phyloP scores from a whole-genome alignment of 2,329 filamentous ascomycete genomes.

The Xylariaceae sp. region DNA sequence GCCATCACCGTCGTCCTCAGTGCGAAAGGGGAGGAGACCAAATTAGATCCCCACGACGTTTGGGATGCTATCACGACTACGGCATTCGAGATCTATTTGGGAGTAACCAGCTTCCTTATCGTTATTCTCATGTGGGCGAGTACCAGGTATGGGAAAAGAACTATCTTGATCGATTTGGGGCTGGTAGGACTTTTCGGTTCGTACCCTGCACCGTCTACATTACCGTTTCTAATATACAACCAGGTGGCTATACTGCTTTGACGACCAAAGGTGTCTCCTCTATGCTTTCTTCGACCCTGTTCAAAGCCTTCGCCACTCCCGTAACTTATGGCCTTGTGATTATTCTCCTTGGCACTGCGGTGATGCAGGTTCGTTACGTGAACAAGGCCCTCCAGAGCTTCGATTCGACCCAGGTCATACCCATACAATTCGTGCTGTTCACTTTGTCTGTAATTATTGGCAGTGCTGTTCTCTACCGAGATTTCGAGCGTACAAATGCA shows the following conservation, averaged over 20 bases:
- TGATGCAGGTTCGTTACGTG: conserved; percentile 97
- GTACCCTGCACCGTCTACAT: not conserved
- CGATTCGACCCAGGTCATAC: conserved; percentile 96
- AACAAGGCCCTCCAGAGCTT: conserved; percentile 85
- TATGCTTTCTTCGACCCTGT: conserved; percentile 83
- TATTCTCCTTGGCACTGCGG: conserved; percentile 73
- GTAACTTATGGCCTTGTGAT: conserved; percentile 83
- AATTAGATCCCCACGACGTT: conserved; percentile 83
- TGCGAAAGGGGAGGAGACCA: conserved; percentile 81
- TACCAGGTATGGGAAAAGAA: conserved; percentile 73
- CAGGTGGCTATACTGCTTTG: conserved; percentile 91
- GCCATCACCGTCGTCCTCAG: conserved; percentile 91
- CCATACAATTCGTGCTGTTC: conserved; percentile 95
- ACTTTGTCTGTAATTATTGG: conserved; percentile 93
- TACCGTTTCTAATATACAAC: conserved; percentile 10
- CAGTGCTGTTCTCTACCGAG: conserved; percentile 86
- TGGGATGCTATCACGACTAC: conserved; percentile 81
- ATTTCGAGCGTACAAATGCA: conserved; percentile 78
- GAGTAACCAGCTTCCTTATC: conserved; percentile 69
- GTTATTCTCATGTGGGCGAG: conserved; percentile 74
- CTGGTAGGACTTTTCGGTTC: conserved; percentile 87
- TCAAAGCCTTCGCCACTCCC: conserved; percentile 83
- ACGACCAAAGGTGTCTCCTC: conserved; percentile 96
- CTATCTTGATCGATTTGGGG: conserved; percentile 86
- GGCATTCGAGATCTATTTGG: conserved; percentile 88